Evolutionary conservation across 1,284 basidiomycete species (phyloP).

Genomic region (Tetrapyrgos nigripes): DNA sequence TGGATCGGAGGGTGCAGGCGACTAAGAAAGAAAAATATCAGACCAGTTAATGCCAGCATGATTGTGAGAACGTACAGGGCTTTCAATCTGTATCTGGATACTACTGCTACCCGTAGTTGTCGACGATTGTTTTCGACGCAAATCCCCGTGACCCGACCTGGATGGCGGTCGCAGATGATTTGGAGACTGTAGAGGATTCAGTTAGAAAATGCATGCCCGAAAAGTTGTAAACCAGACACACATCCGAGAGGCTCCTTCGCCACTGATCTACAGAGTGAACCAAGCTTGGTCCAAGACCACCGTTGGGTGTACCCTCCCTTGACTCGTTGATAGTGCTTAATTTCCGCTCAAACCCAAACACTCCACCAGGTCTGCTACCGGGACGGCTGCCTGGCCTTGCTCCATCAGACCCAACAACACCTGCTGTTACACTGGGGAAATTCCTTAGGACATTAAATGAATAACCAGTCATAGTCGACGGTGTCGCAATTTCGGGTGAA

Average conservation of each 20-base stretch:
- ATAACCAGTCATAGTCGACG: slow-evolving; percentile 9
- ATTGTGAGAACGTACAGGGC: slow-evolving; percentile 4
- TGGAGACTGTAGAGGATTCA: neutral
- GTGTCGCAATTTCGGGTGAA: slow-evolving; percentile 6
- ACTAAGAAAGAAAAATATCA: neutral
- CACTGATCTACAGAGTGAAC: slow-evolving; percentile 12
- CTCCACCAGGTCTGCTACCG: neutral
- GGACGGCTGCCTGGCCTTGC: neutral
- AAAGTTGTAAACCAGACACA: neutral
- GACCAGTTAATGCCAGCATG: neutral
- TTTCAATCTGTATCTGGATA: slow-evolving; percentile 7
- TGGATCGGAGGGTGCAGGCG: neutral
- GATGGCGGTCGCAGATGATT: slow-evolving; percentile 11
- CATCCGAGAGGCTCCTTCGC: slow-evolving; percentile 8
- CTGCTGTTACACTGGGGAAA: neutral
- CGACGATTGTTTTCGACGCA: slow-evolving; percentile 6
- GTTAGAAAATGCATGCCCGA: neutral
- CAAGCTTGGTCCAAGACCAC: too few species aligned
- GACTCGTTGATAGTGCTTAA: slow-evolving; percentile 17
- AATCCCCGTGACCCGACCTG: neutral
- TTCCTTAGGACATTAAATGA: neutral
- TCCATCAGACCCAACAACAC: neutral
- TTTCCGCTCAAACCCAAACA: slow-evolving; percentile 2
- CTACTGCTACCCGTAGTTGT: slow-evolving; percentile 9
- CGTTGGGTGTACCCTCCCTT: slow-evolving; percentile 9